Percentiles rank a stretch among this genome's conserved stretches.
phyloP scores from a whole-genome alignment of 2,329 filamentous ascomycete genomes.

The Chaetomium globosum region DNA sequence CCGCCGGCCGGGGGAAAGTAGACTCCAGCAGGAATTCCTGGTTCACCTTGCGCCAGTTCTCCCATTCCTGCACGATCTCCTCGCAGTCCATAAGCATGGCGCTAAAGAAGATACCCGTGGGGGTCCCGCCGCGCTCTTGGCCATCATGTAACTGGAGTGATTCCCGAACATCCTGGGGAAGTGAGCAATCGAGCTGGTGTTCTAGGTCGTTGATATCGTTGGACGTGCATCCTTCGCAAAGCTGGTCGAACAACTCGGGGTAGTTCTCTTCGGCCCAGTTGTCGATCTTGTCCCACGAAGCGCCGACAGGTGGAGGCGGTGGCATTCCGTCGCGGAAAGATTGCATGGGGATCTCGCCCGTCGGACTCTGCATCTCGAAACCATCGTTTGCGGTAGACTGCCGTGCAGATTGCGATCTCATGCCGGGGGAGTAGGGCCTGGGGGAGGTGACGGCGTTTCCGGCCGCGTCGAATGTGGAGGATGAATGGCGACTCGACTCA shows the following conservation, averaged over 20 bases:
- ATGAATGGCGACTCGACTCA: constrained; percentile 62
- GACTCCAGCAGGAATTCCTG: constrained; percentile 75
- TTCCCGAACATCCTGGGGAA: constrained; percentile 91
- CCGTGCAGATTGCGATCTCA: constrained; percentile 75
- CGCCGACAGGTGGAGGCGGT: constrained; percentile 80
- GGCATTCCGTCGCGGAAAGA: constrained; percentile 89
- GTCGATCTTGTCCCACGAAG: constrained; percentile 95
- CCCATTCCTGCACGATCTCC: constrained; percentile 97
- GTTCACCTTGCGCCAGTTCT: constrained; percentile 93
- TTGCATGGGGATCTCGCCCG: constrained; percentile 92
- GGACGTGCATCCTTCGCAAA: constrained; percentile 86
- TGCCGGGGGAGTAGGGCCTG: constrained; percentile 85
- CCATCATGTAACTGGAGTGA: constrained; percentile 90
- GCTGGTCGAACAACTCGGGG: constrained; percentile 87
- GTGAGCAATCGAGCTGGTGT: constrained; percentile 89
- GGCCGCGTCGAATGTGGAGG: constrained; percentile 57
- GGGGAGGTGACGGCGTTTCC: constrained; percentile 58
- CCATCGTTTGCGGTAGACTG: constrained; percentile 65
- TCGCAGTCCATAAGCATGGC: constrained; percentile 97
- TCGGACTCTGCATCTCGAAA: constrained; percentile 69
- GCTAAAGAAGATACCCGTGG: constrained; percentile 90
- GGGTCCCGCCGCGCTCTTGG: constrained; percentile 89
- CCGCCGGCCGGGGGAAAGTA: constrained; percentile 59
- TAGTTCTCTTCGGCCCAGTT: constrained; percentile 94
- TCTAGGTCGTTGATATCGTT: constrained; percentile 98